Evolutionary conservation across 495 filamentous ascomycete genomes (phyloP).

Genomic region (Xylaria acuta): DNA sequence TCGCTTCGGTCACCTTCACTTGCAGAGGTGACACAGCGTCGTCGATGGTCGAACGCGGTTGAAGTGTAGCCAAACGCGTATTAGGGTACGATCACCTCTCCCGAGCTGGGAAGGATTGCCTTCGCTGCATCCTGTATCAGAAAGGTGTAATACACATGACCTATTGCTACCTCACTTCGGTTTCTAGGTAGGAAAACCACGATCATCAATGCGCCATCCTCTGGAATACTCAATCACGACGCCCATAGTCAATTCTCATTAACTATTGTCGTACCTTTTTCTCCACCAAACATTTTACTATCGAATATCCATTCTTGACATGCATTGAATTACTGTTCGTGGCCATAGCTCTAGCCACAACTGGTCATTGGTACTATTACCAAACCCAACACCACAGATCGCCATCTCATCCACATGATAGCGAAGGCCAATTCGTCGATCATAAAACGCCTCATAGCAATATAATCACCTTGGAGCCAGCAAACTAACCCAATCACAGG

Average conservation of each 20-base stretch:
- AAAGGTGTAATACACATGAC: background rate
- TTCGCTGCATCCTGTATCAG: background rate
- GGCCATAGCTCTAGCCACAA: background rate
- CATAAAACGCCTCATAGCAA: background rate
- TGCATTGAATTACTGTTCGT: background rate
- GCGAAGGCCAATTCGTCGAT: background rate
- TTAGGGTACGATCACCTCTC: background rate
- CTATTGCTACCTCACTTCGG: background rate
- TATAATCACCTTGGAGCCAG: too few species aligned
- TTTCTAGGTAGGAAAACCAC: background rate
- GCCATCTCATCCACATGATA: background rate
- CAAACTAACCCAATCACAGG: too few species aligned
- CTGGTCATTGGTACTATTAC: background rate
- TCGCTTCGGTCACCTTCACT: background rate
- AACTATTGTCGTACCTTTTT: background rate
- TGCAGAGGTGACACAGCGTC: background rate
- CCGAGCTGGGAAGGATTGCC: background rate
- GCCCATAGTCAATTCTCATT: background rate
- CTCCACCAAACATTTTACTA: background rate
- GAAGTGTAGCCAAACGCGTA: background rate
- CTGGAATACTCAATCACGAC: too few species aligned
- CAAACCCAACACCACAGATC: background rate
- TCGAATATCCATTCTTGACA: background rate
- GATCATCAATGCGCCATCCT: background rate
- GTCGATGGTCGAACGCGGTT: background rate